phyloP scores from a whole-genome alignment of 2,329 filamentous ascomycete genomes.

The Beauveria sp. region DNA sequence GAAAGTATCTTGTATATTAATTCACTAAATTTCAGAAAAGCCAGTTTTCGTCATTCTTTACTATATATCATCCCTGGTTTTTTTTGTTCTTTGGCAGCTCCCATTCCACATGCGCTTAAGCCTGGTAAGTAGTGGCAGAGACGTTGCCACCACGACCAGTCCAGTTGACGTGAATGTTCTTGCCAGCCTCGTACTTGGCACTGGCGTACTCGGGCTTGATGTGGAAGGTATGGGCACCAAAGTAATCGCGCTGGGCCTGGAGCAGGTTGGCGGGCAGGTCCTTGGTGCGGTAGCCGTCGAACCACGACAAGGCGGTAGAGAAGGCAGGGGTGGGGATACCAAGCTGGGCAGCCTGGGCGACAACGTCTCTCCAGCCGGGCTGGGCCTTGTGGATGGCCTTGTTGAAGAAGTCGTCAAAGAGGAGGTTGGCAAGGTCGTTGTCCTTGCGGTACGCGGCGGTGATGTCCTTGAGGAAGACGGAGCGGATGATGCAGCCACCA shows the following conservation, averaged over 20 bases:
- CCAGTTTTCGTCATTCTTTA: slow-evolving; percentile 8
- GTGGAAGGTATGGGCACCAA: slow-evolving; percentile 86
- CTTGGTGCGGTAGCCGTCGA: slow-evolving; percentile 96
- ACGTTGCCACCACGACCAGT: slow-evolving; percentile 96
- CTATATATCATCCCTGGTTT: not conserved
- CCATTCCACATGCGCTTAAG: slow-evolving; percentile 46
- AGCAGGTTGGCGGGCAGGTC: slow-evolving; percentile 96
- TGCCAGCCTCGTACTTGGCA: slow-evolving; percentile 72
- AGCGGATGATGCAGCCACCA: slow-evolving; percentile 99
- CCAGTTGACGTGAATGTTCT: slow-evolving; percentile 99
- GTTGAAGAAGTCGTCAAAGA: slow-evolving; percentile 99
- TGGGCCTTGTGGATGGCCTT: slow-evolving; percentile 97
- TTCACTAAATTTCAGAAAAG: not conserved
- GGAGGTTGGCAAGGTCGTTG: slow-evolving; percentile 92
- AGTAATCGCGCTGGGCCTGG: slow-evolving; percentile 99
- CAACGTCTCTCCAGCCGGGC: slow-evolving; percentile 82
- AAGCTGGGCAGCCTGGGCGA: slow-evolving; percentile 85
- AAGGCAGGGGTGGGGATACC: slow-evolving; percentile 96
- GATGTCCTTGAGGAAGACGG: slow-evolving; percentile 99
- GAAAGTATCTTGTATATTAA: slow-evolving; percentile 3
- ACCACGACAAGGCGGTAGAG: slow-evolving; percentile 95
- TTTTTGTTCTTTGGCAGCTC: not conserved
- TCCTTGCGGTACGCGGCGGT: slow-evolving; percentile 92
- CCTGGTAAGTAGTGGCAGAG: slow-evolving; percentile 94
- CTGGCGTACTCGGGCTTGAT: slow-evolving; percentile 75